Percentiles rank a stretch among this genome's conserved stretches.
Evolutionary conservation across 2,329 filamentous ascomycete species (phyloP).

Genomic region (Aspergillus proliferans): DNA sequence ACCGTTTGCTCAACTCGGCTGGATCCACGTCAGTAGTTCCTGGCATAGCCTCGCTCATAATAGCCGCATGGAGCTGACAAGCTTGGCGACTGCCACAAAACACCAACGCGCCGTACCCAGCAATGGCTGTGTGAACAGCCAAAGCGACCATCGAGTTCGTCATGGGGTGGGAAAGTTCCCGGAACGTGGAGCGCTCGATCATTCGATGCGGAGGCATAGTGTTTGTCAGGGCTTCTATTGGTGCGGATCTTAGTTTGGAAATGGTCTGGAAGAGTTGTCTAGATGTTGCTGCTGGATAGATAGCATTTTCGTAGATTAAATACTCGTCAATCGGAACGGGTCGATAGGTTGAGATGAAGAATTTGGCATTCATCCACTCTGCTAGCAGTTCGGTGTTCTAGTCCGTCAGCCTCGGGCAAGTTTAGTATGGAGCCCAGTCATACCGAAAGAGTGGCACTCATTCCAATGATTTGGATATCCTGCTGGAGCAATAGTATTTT

Average conservation of each 20-base stretch:
- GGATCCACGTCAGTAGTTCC: slow-evolving; percentile 41
- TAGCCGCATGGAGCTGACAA: slow-evolving; percentile 62
- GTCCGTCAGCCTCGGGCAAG: slow-evolving; percentile 9
- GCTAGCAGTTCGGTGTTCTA: slow-evolving; percentile 66
- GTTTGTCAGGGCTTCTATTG: slow-evolving; percentile 25
- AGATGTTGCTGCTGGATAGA: slow-evolving; percentile 59
- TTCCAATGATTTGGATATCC: slow-evolving; percentile 64
- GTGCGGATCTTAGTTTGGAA: slow-evolving; percentile 40
- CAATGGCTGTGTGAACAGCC: slow-evolving; percentile 60
- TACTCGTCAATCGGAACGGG: slow-evolving; percentile 72
- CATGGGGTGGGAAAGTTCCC: slow-evolving; percentile 59
- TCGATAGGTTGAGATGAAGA: slow-evolving; percentile 65
- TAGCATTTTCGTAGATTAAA: slow-evolving; percentile 62
- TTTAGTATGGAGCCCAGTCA: slow-evolving; percentile 13
- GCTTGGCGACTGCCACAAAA: slow-evolving; percentile 65
- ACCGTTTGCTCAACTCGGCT: slow-evolving; percentile 50
- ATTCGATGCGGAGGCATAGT: slow-evolving; percentile 33
- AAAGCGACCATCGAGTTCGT: slow-evolving; percentile 66
- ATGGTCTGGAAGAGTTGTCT: slow-evolving; percentile 54
- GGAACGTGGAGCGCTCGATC: slow-evolving; percentile 53
- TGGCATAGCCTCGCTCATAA: slow-evolving; percentile 63
- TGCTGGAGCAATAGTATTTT: slow-evolving; percentile 66
- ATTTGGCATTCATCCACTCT: slow-evolving; percentile 63
- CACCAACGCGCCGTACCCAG: slow-evolving; percentile 64
- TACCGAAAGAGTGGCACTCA: slow-evolving; percentile 73